phyloP scores from a whole-genome alignment of 371 early-diverging fungal genomes.

The Scutellospora calospora region DNA sequence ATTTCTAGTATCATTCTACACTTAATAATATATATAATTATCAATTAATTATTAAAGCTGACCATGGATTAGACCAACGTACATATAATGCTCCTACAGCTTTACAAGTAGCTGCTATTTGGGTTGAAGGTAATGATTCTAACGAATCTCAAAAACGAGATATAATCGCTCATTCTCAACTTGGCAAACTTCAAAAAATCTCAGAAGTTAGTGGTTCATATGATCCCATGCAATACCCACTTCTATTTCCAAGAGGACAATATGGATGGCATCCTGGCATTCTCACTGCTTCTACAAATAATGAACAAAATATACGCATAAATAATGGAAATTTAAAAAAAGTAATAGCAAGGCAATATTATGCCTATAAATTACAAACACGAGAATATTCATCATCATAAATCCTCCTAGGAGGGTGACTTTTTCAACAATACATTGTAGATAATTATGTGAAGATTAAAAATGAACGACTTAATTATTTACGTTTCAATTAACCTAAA shows the following conservation, averaged over 20 bases:
- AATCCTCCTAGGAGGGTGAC: constrained; percentile 7
- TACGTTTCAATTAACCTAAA: constrained; percentile 20
- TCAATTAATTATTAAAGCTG: background rate
- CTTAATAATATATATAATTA: background rate
- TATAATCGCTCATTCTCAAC: constrained; percentile 11
- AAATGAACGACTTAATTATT: constrained; percentile 21
- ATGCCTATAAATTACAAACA: constrained; percentile 30
- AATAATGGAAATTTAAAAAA: background rate
- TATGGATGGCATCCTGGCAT: constrained; percentile 31
- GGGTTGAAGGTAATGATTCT: background rate
- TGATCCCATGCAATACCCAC: constrained; percentile 44
- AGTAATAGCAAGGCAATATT: background rate
- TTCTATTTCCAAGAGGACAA: constrained; percentile 44
- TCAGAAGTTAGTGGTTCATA: constrained; percentile 28
- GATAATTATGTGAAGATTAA: constrained; percentile 28
- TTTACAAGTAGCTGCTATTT: constrained; percentile 17
- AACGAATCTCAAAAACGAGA: background rate
- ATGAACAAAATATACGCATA: constrained; percentile 7
- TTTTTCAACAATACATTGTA: constrained; percentile 43
- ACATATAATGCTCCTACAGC: constrained; percentile 10
- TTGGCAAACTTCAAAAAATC: background rate
- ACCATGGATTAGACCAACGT: background rate
- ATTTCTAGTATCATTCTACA: background rate
- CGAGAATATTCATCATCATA: background rate
- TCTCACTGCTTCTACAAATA: no score